phyloP scores from a whole-genome alignment of 1,284 basidiomycete species.

The Fomitopsis betulina region DNA sequence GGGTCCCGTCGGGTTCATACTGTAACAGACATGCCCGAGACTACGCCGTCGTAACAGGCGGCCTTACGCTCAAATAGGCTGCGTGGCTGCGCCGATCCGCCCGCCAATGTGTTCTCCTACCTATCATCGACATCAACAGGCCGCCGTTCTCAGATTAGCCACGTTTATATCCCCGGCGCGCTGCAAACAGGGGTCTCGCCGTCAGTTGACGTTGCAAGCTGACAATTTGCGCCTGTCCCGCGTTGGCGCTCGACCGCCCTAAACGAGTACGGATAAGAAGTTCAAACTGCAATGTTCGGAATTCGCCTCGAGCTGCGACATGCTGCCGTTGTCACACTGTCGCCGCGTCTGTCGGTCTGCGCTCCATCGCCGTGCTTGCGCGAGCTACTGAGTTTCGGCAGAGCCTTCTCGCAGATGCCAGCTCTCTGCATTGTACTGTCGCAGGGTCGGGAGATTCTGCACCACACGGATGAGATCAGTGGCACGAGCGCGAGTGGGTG shows the following conservation, averaged over 20 bases:
- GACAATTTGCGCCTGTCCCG: background rate
- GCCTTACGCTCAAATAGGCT: background rate
- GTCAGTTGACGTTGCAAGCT: background rate
- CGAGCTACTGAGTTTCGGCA: background rate
- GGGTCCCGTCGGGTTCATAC: background rate
- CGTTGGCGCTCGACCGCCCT: background rate
- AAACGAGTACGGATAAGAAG: background rate
- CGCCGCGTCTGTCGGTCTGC: background rate
- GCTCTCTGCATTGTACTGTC: background rate
- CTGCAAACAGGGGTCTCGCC: constrained; percentile 1
- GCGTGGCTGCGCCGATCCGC: too few species aligned
- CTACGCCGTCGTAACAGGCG: background rate
- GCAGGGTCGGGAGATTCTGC: background rate
- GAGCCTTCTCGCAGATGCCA: background rate
- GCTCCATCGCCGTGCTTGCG: background rate
- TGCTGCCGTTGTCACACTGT: background rate
- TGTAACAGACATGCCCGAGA: background rate
- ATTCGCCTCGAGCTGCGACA: background rate
- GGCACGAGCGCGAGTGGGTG: background rate
- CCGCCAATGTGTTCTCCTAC: background rate
- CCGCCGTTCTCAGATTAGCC: background rate
- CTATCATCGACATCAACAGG: background rate
- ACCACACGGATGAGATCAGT: background rate
- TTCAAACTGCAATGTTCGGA: background rate
- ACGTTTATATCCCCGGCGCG: background rate